phyloP scores from a whole-genome alignment of 1,284 basidiomycete species.

The Peniophora sp. region DNA sequence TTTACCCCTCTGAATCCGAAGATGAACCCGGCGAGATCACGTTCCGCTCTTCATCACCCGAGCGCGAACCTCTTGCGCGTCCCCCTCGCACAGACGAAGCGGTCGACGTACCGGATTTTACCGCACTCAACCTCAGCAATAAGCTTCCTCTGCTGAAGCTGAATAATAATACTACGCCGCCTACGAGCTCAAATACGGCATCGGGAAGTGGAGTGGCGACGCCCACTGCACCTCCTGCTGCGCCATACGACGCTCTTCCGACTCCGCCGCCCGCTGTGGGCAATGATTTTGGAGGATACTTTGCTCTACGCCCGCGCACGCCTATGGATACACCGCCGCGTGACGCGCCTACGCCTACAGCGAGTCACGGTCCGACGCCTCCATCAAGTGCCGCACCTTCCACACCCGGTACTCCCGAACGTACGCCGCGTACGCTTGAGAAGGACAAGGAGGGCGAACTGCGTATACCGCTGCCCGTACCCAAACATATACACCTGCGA shows the following conservation, averaged over 20 bases:
- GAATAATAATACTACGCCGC: neutral
- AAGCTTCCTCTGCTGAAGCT: no score
- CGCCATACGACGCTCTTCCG: neutral
- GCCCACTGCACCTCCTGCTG: neutral
- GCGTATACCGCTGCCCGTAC: neutral
- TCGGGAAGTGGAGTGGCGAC: neutral
- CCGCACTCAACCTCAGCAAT: no score
- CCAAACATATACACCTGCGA: neutral
- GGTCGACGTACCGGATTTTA: slow-evolving; percentile 3
- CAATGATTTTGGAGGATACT: neutral
- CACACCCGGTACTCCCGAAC: slow-evolving; percentile 4
- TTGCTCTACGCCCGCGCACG: neutral
- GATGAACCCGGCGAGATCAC: neutral
- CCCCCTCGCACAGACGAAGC: slow-evolving; percentile 5
- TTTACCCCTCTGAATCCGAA: neutral
- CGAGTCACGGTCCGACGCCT: neutral
- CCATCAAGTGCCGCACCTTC: slow-evolving; percentile 8
- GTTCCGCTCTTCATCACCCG: neutral
- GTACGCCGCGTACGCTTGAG: neutral
- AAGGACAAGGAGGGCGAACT: neutral
- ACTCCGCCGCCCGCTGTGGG: neutral
- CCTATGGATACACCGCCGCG: neutral
- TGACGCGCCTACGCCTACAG: neutral
- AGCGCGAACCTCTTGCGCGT: neutral
- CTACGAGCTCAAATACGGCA: neutral